These are phyloP conservation scores for Fusarium longipes DNA, from an alignment of 2,329 filamentous ascomycete genomes.

Conservation along the genomic window DNA sequence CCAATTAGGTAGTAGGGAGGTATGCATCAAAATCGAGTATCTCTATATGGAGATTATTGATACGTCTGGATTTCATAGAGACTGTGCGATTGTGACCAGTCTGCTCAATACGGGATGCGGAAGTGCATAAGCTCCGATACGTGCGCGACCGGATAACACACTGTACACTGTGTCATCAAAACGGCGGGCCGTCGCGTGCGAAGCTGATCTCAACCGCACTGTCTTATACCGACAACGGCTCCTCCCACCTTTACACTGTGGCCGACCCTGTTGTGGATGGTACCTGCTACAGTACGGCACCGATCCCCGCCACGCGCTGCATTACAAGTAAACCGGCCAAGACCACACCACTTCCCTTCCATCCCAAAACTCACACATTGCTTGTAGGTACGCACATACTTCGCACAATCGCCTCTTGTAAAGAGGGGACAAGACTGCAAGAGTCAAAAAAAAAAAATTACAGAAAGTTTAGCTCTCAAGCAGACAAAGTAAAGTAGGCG, in stretches of 20 bases:
- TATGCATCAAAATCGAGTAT: conserved; percentile 1
- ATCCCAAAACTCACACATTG: too few relatives aligned
- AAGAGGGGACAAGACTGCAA: not conserved
- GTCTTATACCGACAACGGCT: conserved; percentile 28
- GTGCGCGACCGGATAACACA: conserved; percentile 11
- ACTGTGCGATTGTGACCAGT: conserved; percentile 15
- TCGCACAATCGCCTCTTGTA: not conserved
- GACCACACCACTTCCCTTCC: conserved; percentile 3
- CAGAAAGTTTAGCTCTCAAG: too few relatives aligned
- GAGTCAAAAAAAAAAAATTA: too few relatives aligned
- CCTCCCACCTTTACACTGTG: conserved; percentile 14
- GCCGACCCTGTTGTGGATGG: not conserved
- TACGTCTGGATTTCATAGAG: not conserved
- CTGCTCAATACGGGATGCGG: conserved; percentile 14
- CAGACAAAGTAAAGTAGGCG: too few relatives aligned
- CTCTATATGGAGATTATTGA: conserved; percentile 11
- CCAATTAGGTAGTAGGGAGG: too few relatives aligned
- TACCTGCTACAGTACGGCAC: not conserved
- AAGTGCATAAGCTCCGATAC: conserved; percentile 14
- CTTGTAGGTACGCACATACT: conserved; percentile 1
- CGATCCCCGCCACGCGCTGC: conserved; percentile 25
- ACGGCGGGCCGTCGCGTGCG: conserved; percentile 1
- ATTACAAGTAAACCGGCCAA: not conserved
- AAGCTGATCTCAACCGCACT: conserved; percentile 36
- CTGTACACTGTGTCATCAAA: too few relatives aligned